These are phyloP conservation scores for Scolecobasidium constrictum DNA, from an alignment of 2,329 filamentous ascomycete genomes.

Conservation along the genomic window DNA sequence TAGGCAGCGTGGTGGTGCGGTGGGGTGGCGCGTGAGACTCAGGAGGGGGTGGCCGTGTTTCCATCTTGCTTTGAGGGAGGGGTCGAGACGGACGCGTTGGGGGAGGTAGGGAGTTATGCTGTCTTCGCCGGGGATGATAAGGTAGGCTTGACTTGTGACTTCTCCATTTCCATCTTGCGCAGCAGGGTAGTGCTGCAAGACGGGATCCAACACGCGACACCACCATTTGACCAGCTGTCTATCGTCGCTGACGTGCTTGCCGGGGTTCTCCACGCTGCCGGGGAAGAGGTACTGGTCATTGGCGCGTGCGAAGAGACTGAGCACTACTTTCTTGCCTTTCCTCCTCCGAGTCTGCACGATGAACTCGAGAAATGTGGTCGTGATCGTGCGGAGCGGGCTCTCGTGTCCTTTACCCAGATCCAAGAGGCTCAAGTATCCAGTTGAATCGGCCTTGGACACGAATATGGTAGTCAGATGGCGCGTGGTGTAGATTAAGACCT, in stretches of 20 bases:
- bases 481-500: slow-evolving; percentile 78
- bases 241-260: slow-evolving; percentile 89
- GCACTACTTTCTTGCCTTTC: slow-evolving; percentile 54
- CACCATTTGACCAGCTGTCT: slow-evolving; percentile 89
- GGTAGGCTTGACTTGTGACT: slow-evolving; percentile 45
- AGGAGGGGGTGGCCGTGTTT: slow-evolving; percentile 59
- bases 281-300: slow-evolving; percentile 94
- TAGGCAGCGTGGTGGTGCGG: slow-evolving; percentile 66
- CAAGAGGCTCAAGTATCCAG: slow-evolving; percentile 58
- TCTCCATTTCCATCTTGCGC: slow-evolving; percentile 12
- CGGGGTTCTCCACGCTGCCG: slow-evolving; percentile 70
- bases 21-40: slow-evolving; percentile 55
- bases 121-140: slow-evolving; percentile 74
- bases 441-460: slow-evolving; percentile 94
- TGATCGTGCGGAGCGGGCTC: slow-evolving; percentile 66
- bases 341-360: slow-evolving; percentile 58
- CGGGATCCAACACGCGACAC: slow-evolving; percentile 75
- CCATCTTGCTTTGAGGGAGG: slow-evolving; percentile 32
- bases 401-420: slow-evolving; percentile 41
- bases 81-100: slow-evolving; percentile 28
- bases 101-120: slow-evolving; percentile 77
- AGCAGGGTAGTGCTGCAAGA: slow-evolving; percentile 42
- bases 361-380: slow-evolving; percentile 64
- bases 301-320: slow-evolving; percentile 85
- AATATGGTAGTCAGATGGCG: slow-evolving; percentile 75